A percentile compares a stretch with the other conserved stretches of the same genome.
phyloP scores from a whole-genome alignment of 1,284 basidiomycete species.

The Microstroma glucosiphilum region DNA sequence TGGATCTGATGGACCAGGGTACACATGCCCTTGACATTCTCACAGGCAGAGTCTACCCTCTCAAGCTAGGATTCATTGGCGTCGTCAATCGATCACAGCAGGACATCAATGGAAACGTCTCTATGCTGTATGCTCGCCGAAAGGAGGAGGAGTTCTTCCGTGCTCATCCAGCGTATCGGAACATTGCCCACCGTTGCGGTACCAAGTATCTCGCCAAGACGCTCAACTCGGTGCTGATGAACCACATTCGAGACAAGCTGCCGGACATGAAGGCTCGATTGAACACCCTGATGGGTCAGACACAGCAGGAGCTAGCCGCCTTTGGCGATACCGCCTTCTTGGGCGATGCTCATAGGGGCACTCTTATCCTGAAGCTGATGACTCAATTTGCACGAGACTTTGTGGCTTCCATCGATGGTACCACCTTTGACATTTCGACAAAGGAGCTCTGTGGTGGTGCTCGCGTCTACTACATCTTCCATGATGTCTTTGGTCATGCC shows the following conservation, averaged over 20 bases:
- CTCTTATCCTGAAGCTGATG: slow-evolving; percentile 68
- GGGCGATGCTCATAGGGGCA: slow-evolving; percentile 77
- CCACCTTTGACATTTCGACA: slow-evolving; percentile 92
- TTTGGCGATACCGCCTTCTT: slow-evolving; percentile 91
- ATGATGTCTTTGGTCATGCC: slow-evolving; percentile 92
- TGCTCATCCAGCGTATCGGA: slow-evolving; percentile 82
- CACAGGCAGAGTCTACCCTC: slow-evolving; percentile 89
- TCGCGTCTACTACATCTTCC: slow-evolving; percentile 98
- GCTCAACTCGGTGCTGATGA: slow-evolving; percentile 82
- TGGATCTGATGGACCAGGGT: slow-evolving; percentile 97
- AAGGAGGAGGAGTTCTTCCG: slow-evolving; percentile 89
- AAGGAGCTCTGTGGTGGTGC: slow-evolving; percentile 98
- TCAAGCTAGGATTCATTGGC: slow-evolving; percentile 96
- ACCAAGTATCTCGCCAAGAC: slow-evolving; percentile 91
- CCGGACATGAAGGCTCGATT: slow-evolving; percentile 99
- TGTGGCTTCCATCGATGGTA: slow-evolving; percentile 93
- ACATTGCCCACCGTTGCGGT: slow-evolving; percentile 93
- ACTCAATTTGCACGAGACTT: slow-evolving; percentile 98
- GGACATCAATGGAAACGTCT: slow-evolving; percentile 87
- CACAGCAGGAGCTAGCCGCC: slow-evolving; percentile 92
- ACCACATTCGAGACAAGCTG: slow-evolving; percentile 95
- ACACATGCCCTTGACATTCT: slow-evolving; percentile 95
- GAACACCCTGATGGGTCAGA: slow-evolving; percentile 97
- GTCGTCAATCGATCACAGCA: slow-evolving; percentile 96
- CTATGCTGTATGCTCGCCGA: slow-evolving; percentile 74